Evolutionary conservation across 1,284 basidiomycete genomes (phyloP), one percentile per base, ranked within the genome.

Genomic region (Ganoderma resinaceum): DNA sequence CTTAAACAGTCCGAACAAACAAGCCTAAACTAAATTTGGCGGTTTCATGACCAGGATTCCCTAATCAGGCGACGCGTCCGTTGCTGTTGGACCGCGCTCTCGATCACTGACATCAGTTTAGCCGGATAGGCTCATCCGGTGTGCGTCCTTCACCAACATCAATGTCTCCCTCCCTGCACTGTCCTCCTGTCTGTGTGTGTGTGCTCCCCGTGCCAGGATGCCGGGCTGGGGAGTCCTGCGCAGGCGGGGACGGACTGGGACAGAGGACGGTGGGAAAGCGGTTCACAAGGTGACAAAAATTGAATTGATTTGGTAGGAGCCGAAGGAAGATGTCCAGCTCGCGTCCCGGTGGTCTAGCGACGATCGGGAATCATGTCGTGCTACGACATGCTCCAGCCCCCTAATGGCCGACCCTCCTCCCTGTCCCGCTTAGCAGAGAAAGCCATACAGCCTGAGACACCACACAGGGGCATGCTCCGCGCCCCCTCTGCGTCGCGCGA

Each of bases 1-100:
- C 82, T 77, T 84, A 84, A 84, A 83, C 84, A 82, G 83, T 80
- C 79, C 79, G 81, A 74, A 79, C 80, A 81, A 81, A 81, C 80
- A 81, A 80, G 70, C 72, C 77, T 78, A 76, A 79, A 79, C 78
- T 78, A 74, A 70, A 76, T 76, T 74, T 75, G 74, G 76, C 72
- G 74, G 69, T 70, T 70, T 74, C 76, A 73, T 68, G 69, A 72
- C 71, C 66, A 67, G 64, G 55, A 52, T 62, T 67, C 62, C 73
- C 73, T n/a, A 68, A 72, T 72, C 63, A 52, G 68, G 74, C 61
- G 65, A 72, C 70, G 68, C 70, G 68, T 72, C 74, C 69, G 67
- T 74, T 35, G 55, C n/a, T 58, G 33, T n/a, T 58, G 67, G 66
- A 58, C 53, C 60, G 11, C 37, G 11, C 37, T 71, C 65, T 70